A percentile compares a stretch with the other conserved stretches of the same genome.
Conservation (phyloP, 495 filamentous ascomycete species). For the Xylaria castorea region DNA sequence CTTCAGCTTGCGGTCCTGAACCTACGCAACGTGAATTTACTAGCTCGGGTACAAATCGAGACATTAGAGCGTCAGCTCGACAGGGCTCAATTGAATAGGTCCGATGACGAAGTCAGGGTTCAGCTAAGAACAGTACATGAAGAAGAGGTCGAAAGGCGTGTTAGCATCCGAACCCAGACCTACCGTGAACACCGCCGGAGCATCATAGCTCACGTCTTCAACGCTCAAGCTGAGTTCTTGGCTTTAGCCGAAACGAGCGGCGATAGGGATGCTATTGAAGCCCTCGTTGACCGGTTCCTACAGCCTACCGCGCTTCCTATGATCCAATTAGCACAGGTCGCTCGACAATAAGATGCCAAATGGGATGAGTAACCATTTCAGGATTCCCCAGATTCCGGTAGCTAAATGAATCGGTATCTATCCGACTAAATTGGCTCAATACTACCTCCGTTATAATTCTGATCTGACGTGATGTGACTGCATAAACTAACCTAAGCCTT, state of each 20-base stretch:
- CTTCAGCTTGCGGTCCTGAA: not conserved
- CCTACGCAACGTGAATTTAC: not conserved
- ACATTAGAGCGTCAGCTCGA: constrained; percentile 16
- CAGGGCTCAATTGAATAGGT: not conserved
- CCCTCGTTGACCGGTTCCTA: constrained; percentile 12
- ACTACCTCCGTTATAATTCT: not conserved
- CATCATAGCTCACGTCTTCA: constrained; percentile 19
- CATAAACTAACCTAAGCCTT: constrained; percentile 11
- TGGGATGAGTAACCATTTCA: not conserved
- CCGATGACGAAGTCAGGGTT: constrained; percentile 6
- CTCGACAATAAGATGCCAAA: not conserved
- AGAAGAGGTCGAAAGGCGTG: constrained; percentile 11
- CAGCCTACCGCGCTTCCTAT: constrained; percentile 4
- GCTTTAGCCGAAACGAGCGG: constrained; percentile 8
- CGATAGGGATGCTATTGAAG: constrained; percentile 14
- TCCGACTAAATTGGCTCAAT: not conserved
- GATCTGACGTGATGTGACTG: not conserved
- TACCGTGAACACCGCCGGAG: constrained; percentile 20
- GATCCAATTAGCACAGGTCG: not conserved
- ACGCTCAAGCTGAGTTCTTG: constrained; percentile 8
- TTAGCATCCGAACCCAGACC: constrained; percentile 7
- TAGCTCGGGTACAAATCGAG: constrained; percentile 4
- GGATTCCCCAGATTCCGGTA: constrained; percentile 19
- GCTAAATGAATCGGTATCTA: not conserved
- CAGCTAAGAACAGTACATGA: not conserved